Evolutionary conservation across 208 protist species (phyloP), one percentile per base, ranked within the genome.

Genomic region (Trichomonas vaginalis): DNA sequence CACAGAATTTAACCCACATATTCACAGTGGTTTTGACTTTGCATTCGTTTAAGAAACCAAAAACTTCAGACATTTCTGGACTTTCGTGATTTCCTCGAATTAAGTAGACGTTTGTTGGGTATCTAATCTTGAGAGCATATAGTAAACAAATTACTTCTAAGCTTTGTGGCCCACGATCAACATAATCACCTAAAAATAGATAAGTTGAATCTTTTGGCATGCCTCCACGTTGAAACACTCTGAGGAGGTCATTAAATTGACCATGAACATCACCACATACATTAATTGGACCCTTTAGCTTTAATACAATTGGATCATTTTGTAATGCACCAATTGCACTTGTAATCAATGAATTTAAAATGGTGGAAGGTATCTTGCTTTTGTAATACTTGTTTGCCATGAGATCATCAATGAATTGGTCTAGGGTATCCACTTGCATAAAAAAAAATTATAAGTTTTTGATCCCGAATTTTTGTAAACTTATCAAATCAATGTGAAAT

Each of bases 31-130:
- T 99, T 83, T 99, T 97, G 15, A 98, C 97, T 96, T 99, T 99
- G 56, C 56, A 96, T 48, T 97, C 96, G 21, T 96, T 95, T 21
- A 62, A 98, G 96, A 99, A 99, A 70, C 99, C 99, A 97, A 99
- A 99, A 96, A 99, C 98, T 87, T 98, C 96, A 96, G 99, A 99
- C 95, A 99, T 99, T 21, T 98, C 97, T 14, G 97, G 96, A 96
- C 97, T 99, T 97, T 99, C 99, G 97, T 99, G 99, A 97, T 99
- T 99, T 47, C 99, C 99, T 86, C 99, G 97, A 17, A 99, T 96
- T 42, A 99, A 97, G 96, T 99, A 99, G 61, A 99, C 98, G 46
- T 98, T 98, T 49, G 98, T 97, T 9, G 96, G 96, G 42, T 95
- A 96, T 45, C 32, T 1, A 6, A 79, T 47, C 32, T 95, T 95